Evolutionary conservation across 805 yeast genomes (phyloP).

Genomic region (Allodekkera sacchari): DNA sequence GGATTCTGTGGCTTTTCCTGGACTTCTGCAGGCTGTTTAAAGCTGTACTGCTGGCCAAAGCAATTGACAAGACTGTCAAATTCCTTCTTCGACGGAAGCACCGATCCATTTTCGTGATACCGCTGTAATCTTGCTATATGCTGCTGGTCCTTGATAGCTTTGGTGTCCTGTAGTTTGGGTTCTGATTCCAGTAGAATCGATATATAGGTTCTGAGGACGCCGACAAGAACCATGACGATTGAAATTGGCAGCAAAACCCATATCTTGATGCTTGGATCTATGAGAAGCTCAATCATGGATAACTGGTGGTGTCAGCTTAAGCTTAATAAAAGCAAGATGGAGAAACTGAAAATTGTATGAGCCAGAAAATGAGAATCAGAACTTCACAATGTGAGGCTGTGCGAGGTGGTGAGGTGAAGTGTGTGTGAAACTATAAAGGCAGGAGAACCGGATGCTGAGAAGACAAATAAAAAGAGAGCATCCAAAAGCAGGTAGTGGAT

Average conservation of each 20-base stretch:
- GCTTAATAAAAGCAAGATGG: too few species aligned
- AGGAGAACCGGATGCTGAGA: too few species aligned
- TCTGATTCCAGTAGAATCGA: conserved; percentile 52
- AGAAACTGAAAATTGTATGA: too few species aligned
- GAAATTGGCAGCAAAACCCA: conserved; percentile 94
- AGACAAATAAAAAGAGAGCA: too few species aligned
- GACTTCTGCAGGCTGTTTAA: conserved; percentile 33
- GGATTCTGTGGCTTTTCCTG: conserved; percentile 44
- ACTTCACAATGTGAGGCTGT: too few species aligned
- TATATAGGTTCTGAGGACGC: conserved; percentile 64
- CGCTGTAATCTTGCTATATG: conserved; percentile 50
- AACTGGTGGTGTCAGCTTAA: conserved; percentile 5
- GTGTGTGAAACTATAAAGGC: too few species aligned
- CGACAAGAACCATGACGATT: conserved; percentile 81
- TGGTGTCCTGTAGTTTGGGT: conserved; percentile 45
- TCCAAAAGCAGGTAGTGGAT: too few species aligned
- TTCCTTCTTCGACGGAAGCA: conserved; percentile 34
- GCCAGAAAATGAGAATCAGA: too few species aligned
- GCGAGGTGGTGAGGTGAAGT: too few species aligned
- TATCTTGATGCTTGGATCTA: conserved; percentile 75
- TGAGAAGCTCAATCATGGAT: conserved; percentile 39
- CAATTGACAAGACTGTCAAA: conserved; percentile 41
- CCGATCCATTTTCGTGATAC: conserved; percentile 24
- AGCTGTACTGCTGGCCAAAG: conserved; percentile 40
- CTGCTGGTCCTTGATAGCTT: conserved; percentile 53